Conservation (phyloP, 805 yeast species). For the Zygotorulaspora chibaensis region DNA sequence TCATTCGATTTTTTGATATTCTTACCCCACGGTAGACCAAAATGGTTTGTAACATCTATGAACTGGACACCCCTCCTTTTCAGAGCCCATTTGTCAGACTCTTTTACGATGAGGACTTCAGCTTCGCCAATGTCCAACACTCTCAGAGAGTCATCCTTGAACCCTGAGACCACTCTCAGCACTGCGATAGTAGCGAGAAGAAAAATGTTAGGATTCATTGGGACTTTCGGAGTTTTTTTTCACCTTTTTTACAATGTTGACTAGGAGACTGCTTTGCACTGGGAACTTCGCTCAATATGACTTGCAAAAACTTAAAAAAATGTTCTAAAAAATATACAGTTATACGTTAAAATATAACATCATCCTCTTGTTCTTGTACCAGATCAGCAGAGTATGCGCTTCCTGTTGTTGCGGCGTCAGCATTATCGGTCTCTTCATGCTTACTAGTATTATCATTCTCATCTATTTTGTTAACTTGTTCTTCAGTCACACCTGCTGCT, state of each 20-base stretch:
- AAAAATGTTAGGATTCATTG: neutral
- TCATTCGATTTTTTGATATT: constrained; percentile 10
- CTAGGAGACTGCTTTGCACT: too few species aligned
- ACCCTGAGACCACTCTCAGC: neutral
- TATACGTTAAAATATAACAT: constrained; percentile 39
- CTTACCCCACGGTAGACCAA: constrained; percentile 20
- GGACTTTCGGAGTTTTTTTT: neutral
- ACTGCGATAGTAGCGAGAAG: neutral
- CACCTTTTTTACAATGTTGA: neutral
- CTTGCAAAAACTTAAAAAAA: neutral
- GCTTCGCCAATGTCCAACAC: constrained; percentile 25
- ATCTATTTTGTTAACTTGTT: constrained; percentile 18
- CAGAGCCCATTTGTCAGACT: constrained; percentile 43
- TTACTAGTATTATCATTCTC: constrained; percentile 15
- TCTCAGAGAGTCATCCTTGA: constrained; percentile 15
- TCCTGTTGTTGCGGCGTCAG: constrained; percentile 11
- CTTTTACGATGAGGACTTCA: constrained; percentile 33
- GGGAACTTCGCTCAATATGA: neutral
- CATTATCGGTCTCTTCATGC: constrained; percentile 14
- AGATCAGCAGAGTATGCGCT: constrained; percentile 23
- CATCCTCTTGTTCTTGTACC: constrained; percentile 42
- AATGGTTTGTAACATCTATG: constrained; percentile 58
- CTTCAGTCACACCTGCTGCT: constrained; percentile 19
- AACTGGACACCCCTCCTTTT: constrained; percentile 48
- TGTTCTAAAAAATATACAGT: neutral